Percentiles rank a stretch among this genome's conserved stretches.
phyloP scores from a whole-genome alignment of 2,329 filamentous ascomycete species.

The Colletotrichum aenigma region DNA sequence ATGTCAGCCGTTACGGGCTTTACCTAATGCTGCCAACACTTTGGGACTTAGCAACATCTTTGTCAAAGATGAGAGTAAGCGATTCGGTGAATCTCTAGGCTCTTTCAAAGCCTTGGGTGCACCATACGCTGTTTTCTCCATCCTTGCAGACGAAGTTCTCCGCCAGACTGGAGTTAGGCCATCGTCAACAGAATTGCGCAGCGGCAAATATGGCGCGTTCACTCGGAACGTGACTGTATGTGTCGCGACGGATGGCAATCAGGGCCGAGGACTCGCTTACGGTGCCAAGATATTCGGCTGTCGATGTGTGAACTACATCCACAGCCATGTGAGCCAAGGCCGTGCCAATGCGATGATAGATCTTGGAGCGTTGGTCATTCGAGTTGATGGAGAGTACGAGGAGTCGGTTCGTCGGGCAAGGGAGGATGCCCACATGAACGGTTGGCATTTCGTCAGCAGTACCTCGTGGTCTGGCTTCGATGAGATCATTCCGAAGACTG shows the following conservation, averaged over 20 bases:
- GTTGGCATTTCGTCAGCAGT: not conserved
- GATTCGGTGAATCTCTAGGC: not conserved
- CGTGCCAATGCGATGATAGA: not conserved
- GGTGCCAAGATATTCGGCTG: not conserved
- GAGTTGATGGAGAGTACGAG: not conserved
- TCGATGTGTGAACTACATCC: not conserved
- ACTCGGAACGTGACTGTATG: not conserved
- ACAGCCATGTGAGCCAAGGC: not conserved
- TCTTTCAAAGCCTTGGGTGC: not conserved
- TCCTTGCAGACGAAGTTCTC: not conserved
- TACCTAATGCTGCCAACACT: not conserved
- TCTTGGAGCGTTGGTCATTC: not conserved
- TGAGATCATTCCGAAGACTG: not conserved
- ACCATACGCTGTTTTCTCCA: not conserved
- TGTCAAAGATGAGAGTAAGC: not conserved
- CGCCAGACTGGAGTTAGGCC: not conserved
- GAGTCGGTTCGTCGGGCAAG: not conserved
- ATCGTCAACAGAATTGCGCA: not conserved
- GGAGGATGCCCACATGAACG: not conserved
- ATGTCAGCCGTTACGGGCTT: not conserved
- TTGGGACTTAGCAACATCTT: not conserved
- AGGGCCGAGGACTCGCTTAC: not conserved
- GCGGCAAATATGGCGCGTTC: not conserved
- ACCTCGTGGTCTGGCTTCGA: not conserved
- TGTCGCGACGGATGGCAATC: not conserved